Base-by-base conservation (phyloP, 768 basidiomycete genomes). In the Porphyrellus cyaneotinctus region DNA sequence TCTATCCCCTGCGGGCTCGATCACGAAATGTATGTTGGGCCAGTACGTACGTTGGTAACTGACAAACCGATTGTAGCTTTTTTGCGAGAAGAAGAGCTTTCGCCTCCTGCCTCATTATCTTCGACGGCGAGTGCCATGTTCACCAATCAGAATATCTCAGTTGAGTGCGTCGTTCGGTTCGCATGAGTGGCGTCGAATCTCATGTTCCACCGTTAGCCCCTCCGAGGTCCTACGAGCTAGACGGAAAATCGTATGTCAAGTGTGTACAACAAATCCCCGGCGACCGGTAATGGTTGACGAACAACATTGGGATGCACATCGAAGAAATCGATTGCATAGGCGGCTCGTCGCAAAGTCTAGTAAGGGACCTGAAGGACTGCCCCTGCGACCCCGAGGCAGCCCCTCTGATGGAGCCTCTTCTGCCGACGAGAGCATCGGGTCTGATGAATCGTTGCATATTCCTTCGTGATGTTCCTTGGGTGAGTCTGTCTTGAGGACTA, bases 271-370 rank as follows among this genome's bases (percentile, higher is more conserved):
- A 4, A 72, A 88, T 49, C 60, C 74, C 2, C 67, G 75, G 20
- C 73, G 75, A 23, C 90, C 90, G 0, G 67, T 81, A 14, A 78
- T 88, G 74, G 79, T 92, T 69, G 78, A 88, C 44, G 76, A 74
- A 10, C 51, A 53, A 11, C 67, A 77, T 43, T 86, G 87, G 83
- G 72, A 75, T 2, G 68, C 66, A 2, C 90, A 92, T 64, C 66
- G 73, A 31, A 70, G 69, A n/a, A 82, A 81, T 8, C 78, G 80
- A 17, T 43, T 66, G 11, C 88, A 91, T 64, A 75, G 74, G 58
- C 72, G 75, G n/a, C 66, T 78, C 36, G 70, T 71, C 14, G 67
- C 66, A 1, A 75, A 71, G 56, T 56, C 64, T 23, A 54, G 36
- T 38, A 64, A 53, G 51, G 33, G 15, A 36, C 30, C 47, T 24